phyloP scores from a whole-genome alignment of 2,329 filamentous ascomycete genomes.

The Aphanocladium album region DNA sequence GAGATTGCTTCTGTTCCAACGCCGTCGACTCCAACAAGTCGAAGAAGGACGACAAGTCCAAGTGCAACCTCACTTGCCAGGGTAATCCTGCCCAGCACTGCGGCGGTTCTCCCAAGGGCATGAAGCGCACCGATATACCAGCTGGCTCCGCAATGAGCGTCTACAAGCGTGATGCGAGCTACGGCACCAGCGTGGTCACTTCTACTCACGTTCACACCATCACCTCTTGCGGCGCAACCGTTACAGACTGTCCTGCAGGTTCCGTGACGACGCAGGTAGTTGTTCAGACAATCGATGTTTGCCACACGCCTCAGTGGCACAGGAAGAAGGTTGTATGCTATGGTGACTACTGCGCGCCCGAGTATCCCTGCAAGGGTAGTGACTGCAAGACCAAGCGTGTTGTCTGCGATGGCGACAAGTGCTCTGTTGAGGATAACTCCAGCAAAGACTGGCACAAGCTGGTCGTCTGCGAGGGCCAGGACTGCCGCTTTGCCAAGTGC shows the following conservation, averaged over 20 bases:
- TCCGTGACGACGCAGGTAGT: background rate
- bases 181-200: background rate
- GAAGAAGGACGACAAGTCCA: conserved; percentile 11
- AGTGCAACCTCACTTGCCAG: conserved; percentile 26
- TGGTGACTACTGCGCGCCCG: conserved; percentile 25
- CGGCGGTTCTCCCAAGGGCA: conserved; percentile 19
- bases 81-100: conserved; percentile 21
- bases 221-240: background rate
- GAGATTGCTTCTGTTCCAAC: conserved; percentile 28
- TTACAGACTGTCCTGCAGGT: background rate
- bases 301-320: conserved; percentile 4
- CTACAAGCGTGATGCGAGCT: background rate
- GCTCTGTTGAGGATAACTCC: conserved; percentile 13
- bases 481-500: conserved; percentile 16
- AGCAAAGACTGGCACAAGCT: conserved; percentile 14
- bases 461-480: conserved; percentile 15
- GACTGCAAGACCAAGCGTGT: conserved; percentile 16
- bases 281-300: background rate
- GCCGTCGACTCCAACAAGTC: conserved; percentile 13
- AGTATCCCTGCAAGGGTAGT: conserved; percentile 23
- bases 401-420: conserved; percentile 15
- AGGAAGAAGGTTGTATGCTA: conserved; percentile 25
- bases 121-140: background rate
- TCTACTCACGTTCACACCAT: background rate
- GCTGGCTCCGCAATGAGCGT: background rate